phyloP scores from a whole-genome alignment of 2,329 filamentous ascomycete genomes.

The Penicillium sp. region DNA sequence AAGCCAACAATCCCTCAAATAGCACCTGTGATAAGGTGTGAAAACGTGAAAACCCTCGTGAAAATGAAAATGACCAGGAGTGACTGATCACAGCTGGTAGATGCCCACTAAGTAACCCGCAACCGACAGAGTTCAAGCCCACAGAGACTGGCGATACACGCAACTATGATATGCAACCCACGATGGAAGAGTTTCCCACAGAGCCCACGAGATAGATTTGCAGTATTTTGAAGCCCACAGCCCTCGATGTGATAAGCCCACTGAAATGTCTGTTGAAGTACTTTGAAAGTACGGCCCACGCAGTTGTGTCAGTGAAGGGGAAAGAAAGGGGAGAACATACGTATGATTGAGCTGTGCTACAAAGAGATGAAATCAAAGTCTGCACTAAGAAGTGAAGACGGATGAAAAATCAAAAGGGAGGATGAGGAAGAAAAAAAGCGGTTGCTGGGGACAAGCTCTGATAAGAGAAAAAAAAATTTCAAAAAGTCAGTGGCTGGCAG shows the following conservation, averaged over 20 bases:
- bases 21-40: constrained; percentile 23
- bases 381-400: not conserved
- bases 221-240: constrained; percentile 40
- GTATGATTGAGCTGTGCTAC: constrained; percentile 13
- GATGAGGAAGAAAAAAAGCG: constrained; percentile 19
- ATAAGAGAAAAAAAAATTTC: constrained; percentile 26
- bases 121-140: constrained; percentile 41
- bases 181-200: constrained; percentile 32
- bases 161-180: constrained; percentile 41
- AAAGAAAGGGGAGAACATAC: constrained; percentile 15
- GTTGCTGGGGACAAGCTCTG: constrained; percentile 23
- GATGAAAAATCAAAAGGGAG: constrained; percentile 18
- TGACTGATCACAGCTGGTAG: constrained; percentile 31
- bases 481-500: constrained; percentile 31
- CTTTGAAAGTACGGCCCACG: constrained; percentile 31
- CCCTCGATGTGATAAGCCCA: constrained; percentile 39
- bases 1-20: constrained; percentile 34
- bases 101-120: constrained; percentile 39
- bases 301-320: constrained; percentile 29
- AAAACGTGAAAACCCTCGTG: constrained; percentile 25
- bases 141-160: constrained; percentile 40
- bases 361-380: not conserved
- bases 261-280: constrained; percentile 36
- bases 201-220: constrained; percentile 40
- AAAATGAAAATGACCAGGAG: constrained; percentile 25